phyloP scores from a whole-genome alignment of 2,329 filamentous ascomycete species.

The Fusarium armeniacum region DNA sequence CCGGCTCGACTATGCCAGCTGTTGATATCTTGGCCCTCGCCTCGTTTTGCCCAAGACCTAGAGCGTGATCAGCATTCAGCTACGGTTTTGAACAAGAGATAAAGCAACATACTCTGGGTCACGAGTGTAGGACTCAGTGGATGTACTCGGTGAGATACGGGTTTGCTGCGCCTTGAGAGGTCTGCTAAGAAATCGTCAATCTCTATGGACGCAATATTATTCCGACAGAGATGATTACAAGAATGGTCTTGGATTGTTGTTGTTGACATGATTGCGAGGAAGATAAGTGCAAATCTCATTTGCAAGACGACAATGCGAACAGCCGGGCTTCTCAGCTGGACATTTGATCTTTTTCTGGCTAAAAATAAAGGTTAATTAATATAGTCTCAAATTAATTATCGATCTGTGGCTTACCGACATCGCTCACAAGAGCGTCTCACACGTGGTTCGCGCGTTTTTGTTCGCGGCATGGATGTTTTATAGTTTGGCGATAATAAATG shows the following conservation, averaged over 20 bases:
- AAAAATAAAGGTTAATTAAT: neutral
- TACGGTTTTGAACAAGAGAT: rapidly evolving
- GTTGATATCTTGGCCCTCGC: neutral
- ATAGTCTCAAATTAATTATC: neutral
- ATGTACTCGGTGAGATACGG: neutral
- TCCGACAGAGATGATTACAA: neutral
- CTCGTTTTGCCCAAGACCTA: neutral
- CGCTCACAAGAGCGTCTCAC: conserved; percentile 46
- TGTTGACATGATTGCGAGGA: conserved; percentile 26
- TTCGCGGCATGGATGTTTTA: conserved; percentile 19
- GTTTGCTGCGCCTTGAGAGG: conserved; percentile 1
- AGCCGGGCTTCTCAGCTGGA: conserved; percentile 44
- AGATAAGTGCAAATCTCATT: conserved; percentile 43
- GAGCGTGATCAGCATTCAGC: rapidly evolving
- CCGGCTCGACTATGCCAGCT: neutral
- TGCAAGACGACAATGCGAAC: conserved; percentile 42
- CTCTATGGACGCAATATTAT: rapidly evolving
- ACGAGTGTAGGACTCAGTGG: neutral
- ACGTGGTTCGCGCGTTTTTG: conserved; percentile 19
- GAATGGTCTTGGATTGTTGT: neutral
- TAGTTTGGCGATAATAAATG: too few species aligned
- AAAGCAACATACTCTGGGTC: neutral
- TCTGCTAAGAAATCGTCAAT: conserved; percentile 4
- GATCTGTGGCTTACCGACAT: conserved; percentile 31
- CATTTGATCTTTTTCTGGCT: conserved; percentile 48